phyloP scores from a whole-genome alignment of 768 basidiomycete species.

The Rhodotorula sphaerocarpa region DNA sequence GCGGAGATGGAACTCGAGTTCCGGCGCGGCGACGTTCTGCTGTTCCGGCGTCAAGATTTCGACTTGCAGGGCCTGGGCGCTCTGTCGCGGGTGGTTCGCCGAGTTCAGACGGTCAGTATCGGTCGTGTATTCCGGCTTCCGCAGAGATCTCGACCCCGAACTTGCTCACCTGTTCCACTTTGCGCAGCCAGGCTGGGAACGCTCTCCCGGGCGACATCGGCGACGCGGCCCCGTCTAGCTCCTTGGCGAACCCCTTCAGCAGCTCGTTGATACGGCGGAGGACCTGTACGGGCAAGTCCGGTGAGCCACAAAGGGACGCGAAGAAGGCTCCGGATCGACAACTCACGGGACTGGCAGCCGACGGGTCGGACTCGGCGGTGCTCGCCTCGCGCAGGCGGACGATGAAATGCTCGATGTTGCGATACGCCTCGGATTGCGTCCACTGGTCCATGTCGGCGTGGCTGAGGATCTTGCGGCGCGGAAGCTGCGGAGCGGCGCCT shows the following conservation, averaged over 20 bases:
- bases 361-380: conserved; percentile 62
- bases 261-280: conserved; percentile 50
- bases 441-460: conserved; percentile 69
- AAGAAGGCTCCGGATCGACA: too few relatives aligned
- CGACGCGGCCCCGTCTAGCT: conserved; percentile 59
- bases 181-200: conserved; percentile 47
- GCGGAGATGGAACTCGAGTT: conserved; percentile 68
- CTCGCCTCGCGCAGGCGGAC: conserved; percentile 64
- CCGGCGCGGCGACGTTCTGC: conserved; percentile 49
- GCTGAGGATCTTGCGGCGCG: conserved; percentile 52
- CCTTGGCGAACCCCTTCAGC: conserved; percentile 65
- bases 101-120: too few relatives aligned
- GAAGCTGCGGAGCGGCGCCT: too few relatives aligned
- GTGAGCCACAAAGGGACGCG: too few relatives aligned
- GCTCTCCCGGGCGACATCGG: conserved; percentile 62
- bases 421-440: conserved; percentile 60
- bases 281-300: conserved; percentile 32
- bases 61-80: too few relatives aligned
- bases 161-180: too few relatives aligned
- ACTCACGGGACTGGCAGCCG: too few relatives aligned
- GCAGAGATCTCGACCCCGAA: too few relatives aligned
- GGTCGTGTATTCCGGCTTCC: too few relatives aligned
- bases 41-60: too few relatives aligned
- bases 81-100: too few relatives aligned
- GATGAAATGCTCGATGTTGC: conserved; percentile 60